These are phyloP conservation scores for Komagataea norvegica DNA, from an alignment of 1,139 yeast genomes.

Conservation along the genomic window DNA sequence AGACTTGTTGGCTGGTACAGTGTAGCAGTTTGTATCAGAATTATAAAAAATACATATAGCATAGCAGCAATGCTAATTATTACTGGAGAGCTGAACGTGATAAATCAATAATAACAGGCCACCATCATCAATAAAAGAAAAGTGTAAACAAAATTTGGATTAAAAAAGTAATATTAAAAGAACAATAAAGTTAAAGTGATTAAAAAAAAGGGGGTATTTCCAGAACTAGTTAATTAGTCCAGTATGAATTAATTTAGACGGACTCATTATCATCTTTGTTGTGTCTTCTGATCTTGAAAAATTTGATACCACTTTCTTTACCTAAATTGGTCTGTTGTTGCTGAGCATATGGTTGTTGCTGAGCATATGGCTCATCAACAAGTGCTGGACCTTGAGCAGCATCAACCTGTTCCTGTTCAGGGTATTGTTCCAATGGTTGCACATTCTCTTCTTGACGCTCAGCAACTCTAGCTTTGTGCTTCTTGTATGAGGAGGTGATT, in stretches of 20 bases:
- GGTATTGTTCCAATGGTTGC: slow-evolving; percentile 12
- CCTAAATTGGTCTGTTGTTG: slow-evolving; percentile 26
- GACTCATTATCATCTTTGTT: slow-evolving; percentile 56
- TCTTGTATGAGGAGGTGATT: slow-evolving; percentile 35
- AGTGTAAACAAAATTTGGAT: not conserved
- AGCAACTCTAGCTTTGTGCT: slow-evolving; percentile 27
- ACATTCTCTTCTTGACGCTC: slow-evolving; percentile 20
- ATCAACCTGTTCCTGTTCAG: slow-evolving; percentile 10
- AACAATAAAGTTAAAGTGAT: not conserved
- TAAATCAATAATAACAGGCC: too few species aligned
- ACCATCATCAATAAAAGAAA: too few species aligned
- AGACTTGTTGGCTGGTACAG: too few species aligned
- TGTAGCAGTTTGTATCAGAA: too few species aligned
- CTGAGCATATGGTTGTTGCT: slow-evolving; percentile 27
- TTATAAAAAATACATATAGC: too few species aligned
- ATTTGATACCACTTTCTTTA: slow-evolving; percentile 57
- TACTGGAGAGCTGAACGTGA: too few species aligned
- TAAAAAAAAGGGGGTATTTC: not conserved
- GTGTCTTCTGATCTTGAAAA: slow-evolving; percentile 67
- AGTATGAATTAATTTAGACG: slow-evolving; percentile 33
- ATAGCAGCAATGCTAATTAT: too few species aligned
- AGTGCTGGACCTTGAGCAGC: slow-evolving; percentile 14
- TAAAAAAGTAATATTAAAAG: not conserved
- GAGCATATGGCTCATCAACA: slow-evolving; percentile 25
- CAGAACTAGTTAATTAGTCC: not conserved